Base-by-base conservation (phyloP, 1,284 basidiomycete genomes). In the Psilocybe mexicana region DNA sequence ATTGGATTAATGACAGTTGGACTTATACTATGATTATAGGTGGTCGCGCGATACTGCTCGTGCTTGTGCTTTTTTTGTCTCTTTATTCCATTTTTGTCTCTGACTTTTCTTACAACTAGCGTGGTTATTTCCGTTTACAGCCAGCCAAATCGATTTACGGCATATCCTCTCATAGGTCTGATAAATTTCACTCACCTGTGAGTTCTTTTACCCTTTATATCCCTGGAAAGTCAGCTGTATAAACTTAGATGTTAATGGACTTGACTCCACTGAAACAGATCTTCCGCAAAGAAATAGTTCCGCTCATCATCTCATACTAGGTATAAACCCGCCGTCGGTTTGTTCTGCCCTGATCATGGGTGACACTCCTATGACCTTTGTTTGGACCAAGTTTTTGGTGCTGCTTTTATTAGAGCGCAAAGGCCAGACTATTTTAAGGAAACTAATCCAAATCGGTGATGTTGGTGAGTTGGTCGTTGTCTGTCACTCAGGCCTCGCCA, bases 61-160 rank as follows among this genome's bases (percentile, higher is more conserved):
- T 10, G 43, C 5, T 5, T 10, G 40, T 5, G 30, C 42, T 53
- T 43, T 43, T 44, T 44, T 33, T 36, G 28, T 52, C 4, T 33
- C 24, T 11, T 43, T 25, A 3, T 42, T 52, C 40, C 28, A 35
- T 23, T 45, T 24, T 24, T 14, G 43, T 33, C 43, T 49, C 46
- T 54, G 30, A 35, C 8, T 23, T 23, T 14, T 42, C 47, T 36
- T 44, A 23, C 53, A 54, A 45, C 47, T 46, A 58, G 43, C 57
- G 30, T 49, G 35, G 57, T 44, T 48, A 58, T 58, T 52, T 54
- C 57, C 57, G 52, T 54, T 54, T 45, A 28, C 24, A 47, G 44
- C 45, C 33, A 47, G 43, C 18, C 43, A 54, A 48, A 49, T 36
- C 44, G 43, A 24, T 35, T 53, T 53, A 53, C 43, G 42, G 52